Evolutionary conservation across 768 basidiomycete genomes (phyloP), one percentile per base, ranked within the genome.

Genomic region (Lanmaoa rubissima): DNA sequence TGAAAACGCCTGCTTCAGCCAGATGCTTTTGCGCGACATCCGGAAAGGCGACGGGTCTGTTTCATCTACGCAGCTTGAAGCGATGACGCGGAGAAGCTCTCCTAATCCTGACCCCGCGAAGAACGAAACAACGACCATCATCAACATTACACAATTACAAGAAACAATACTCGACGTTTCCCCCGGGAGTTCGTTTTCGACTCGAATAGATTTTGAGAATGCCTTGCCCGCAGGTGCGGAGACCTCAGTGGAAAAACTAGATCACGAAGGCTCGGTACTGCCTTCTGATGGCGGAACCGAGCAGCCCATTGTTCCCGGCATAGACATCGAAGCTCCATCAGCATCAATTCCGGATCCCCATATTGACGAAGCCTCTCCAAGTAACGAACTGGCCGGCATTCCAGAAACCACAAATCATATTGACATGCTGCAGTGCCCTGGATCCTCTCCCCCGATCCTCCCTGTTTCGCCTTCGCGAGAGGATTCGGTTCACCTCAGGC

Each of bases 71-170:
- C 56, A 41, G 1, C 48, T 50, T 11, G 55, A 50, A 35, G 26
- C 26, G 35, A 38, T 19, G 5, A 41, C 36, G 7, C 36, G 1
- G 40, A 21, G 32, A 44, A 47, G 12, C 17, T 24, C 52, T 17
- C 40, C 34, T 6, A 38, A 44, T 5, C 38, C 35, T 38, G 46
- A 31, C 21, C 13, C 21, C 31, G 3, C 11, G 31, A 26, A 39
- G 35, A 51, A 17, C 19, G 57, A 52, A 47, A 19, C 49, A 5
- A 32, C 45, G 19, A 34, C 53, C 3, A 34, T 19, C 17, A 17
- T 17, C 19, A 24, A n/a, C 8, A n/a, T 48, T 48, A 21, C 58
- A 39, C 61, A 45, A 26, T 48, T 55, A 19, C 40, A 54, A 44
- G 44, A 54, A 53, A 53, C 39, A 3, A 32, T 21, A 10, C 19